Conservation (phyloP, 208 protist genomes). For the Acanthamoeba triangularis region DNA sequence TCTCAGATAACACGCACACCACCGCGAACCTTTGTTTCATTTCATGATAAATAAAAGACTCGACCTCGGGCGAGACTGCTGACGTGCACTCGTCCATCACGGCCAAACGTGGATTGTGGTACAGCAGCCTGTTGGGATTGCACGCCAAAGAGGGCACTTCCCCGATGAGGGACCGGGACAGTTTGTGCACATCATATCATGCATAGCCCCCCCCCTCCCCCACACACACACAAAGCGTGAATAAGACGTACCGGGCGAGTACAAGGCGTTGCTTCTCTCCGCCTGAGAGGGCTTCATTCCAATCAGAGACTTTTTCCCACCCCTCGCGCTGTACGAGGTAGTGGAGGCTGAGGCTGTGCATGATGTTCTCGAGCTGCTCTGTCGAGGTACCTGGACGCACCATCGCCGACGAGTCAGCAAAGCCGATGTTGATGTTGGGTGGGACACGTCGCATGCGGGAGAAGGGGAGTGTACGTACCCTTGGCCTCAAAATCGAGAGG, state of each 20-base stretch:
- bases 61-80: slow-evolving; percentile 85
- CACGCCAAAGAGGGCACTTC: not conserved
- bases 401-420: not conserved
- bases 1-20: too few species aligned
- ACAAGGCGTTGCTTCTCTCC: slow-evolving; percentile 86
- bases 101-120: slow-evolving; percentile 84
- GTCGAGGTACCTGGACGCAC: not conserved
- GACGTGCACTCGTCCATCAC: slow-evolving; percentile 88
- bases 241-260: not conserved
- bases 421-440: not conserved
- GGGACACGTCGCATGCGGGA: too few species aligned
- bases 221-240: too few species aligned
- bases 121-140: slow-evolving; percentile 66
- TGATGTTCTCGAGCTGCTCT: slow-evolving; percentile 18
- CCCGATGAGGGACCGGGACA: not conserved
- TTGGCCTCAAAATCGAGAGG: slow-evolving; percentile 47
- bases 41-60: slow-evolving; percentile 80
- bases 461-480: not conserved
- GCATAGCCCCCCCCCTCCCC: too few species aligned
- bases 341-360: slow-evolving; percentile 40
- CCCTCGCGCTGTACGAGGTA: slow-evolving; percentile 38
- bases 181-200: not conserved
- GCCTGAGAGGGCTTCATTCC: slow-evolving; percentile 78
- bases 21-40: not conserved
- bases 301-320: not conserved